Evolutionary conservation across 352 stramenopile species (phyloP), one percentile per base, ranked within the genome.

Genomic region (Pythium utonaiense): DNA sequence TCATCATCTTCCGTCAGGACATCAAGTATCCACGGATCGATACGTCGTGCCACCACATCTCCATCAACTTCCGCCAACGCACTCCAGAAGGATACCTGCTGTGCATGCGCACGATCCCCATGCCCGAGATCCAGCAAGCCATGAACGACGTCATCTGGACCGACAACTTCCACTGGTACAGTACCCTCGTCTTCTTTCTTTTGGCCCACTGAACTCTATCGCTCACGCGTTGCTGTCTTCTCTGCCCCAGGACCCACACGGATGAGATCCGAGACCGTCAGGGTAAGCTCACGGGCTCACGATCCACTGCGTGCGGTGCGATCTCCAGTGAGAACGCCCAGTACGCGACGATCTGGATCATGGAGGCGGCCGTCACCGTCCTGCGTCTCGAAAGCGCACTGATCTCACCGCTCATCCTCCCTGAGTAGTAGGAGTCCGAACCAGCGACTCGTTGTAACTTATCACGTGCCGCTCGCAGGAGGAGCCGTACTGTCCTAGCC

Each of bases 11-110:
- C 44, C 60, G 60, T 17, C 53, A 67, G 28, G 60, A 67, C 38
- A 67, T 62, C 60, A 67, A 67, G 60, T 67, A 67, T 53, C 60
- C 60, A 17, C 22, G 41, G 5, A 38, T 67, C 2, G 60, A 67
- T 47, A 22, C 27, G 21, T 53, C 53, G 34, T 67, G 53, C 45
- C 60, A 67, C 45, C 53, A 61, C 36, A 62, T 67, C 28, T 67
- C 41, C 7, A 62, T 67, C 27, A 36, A 62, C 44, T 67, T 67
- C 30, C 60, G 60, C 3, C 33, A 36, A 21, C 33, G 40, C 14
- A 67, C 60, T 6, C 45, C 53, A 0, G 33, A 12, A 10, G 60
- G 60, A 9, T 45, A 53, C 14, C 1, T 67, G 33, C 34, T 56
- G 30, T 67, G 60, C 24, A 67, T 67, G 53, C 54, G 54, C 45